phyloP scores from a whole-genome alignment of 345 rosid genomes.

The Citrus trifoliata region DNA sequence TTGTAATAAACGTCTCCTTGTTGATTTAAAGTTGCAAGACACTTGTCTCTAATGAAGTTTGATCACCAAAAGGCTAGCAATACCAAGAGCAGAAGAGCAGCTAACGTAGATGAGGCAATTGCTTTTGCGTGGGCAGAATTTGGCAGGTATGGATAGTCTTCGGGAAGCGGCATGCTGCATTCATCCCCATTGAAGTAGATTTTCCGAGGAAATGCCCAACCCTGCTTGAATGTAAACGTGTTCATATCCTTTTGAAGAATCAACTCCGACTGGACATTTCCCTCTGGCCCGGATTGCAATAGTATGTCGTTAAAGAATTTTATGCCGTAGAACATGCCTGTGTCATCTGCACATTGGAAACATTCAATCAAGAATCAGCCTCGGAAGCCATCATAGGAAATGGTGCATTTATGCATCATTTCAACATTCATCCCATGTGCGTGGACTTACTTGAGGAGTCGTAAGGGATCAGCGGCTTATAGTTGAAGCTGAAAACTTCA shows the following conservation, averaged over 20 bases:
- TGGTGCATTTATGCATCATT: neutral
- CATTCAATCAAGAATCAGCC: neutral
- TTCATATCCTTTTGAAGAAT: constrained; percentile 27
- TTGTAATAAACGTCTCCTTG: neutral
- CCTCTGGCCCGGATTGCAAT: constrained; percentile 32
- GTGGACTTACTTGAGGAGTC: constrained; percentile 13
- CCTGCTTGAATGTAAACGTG: constrained; percentile 27
- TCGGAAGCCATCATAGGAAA: neutral
- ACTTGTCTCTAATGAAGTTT: neutral
- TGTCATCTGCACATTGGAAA: constrained; percentile 31
- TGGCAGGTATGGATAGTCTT: constrained; percentile 29
- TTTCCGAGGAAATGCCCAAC: constrained; percentile 41
- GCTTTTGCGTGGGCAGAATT: constrained; percentile 13
- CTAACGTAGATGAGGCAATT: neutral
- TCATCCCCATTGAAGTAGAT: constrained; percentile 41
- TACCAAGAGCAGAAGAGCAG: constrained; percentile 5
- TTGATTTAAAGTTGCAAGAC: too few species aligned
- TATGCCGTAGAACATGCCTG: constrained; percentile 37
- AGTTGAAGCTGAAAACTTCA: constrained; percentile 19
- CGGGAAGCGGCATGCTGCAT: constrained; percentile 34
- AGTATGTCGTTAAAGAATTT: constrained; percentile 31
- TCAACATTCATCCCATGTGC: neutral
- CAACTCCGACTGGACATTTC: constrained; percentile 40
- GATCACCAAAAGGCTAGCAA: constrained; percentile 2
- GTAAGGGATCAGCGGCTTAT: constrained; percentile 24